Base-by-base conservation (phyloP, 2,329 filamentous ascomycete genomes). In the Fusarium illudens region DNA sequence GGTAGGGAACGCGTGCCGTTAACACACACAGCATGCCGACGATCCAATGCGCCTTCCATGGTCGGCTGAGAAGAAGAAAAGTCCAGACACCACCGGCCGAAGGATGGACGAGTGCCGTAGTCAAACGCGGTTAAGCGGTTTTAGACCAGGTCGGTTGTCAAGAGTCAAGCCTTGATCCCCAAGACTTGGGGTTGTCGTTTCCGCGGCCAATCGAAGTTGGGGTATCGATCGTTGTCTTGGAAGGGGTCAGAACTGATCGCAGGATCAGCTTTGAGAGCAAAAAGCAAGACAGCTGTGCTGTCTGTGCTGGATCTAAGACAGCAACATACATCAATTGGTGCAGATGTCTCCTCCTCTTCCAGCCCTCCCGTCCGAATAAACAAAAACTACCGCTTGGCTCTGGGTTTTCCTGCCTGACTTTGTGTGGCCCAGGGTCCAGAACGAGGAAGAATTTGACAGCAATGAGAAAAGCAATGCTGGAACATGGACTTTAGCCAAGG, bases 101-200 rank as follows among this genome's bases (percentile, higher is more conserved):
- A 62, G 67, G 59, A 60, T 32, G 58, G 58, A 57, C 55, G 61
- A 68, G 55, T 53, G 50, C 64, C 60, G 22, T 54, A 32, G 60
- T 61, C 62, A 62, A 62, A 70, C 39, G 59, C 49, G 49, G 64
- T 52, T 61, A 71, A 73, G 65, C 42, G 57, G 62, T 67, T 64
- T 60, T 37, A 44, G 54, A 49, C 36, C 58, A 65, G 53, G 55
- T 65, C 55, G 49, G 39, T 48, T 68, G 62, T 62, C 49, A 63
- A 56, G 30, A 29, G 60, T 58, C 48, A 58, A 66, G 62, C 51
- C 53, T 49, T 59, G 37, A 60, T 61, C 37, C 53, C 58, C 64
- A 59, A 44, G 36, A 50, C 51, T 36, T 39, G 15, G 66, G 51
- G 58, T 51, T 39, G 56, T 42, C 30, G 37, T 49, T 58, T 29